phyloP scores from a whole-genome alignment of 768 basidiomycete species.

The Gelatoporia subvermispora region DNA sequence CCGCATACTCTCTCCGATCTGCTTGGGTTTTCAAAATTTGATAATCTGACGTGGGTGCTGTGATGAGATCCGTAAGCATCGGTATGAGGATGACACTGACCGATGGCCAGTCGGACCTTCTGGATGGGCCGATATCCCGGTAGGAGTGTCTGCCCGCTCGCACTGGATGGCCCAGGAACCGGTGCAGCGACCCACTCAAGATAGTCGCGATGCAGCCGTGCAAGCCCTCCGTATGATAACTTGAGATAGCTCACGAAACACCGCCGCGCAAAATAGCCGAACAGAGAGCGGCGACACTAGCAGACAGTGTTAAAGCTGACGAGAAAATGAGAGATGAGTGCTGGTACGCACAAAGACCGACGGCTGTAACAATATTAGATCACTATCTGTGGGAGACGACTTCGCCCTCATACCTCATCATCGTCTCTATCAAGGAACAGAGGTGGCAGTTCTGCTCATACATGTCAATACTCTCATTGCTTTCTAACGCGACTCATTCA shows the following conservation, averaged over 20 bases:
- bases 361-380: background rate
- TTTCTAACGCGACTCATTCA: background rate
- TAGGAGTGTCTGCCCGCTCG: background rate
- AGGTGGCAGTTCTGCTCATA: background rate
- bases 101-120: constrained; percentile 49
- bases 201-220: constrained; percentile 63
- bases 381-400: constrained; percentile 6
- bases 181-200: constrained; percentile 45
- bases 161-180: constrained; percentile 34
- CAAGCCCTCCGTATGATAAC: constrained; percentile 69
- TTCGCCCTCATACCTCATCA: constrained; percentile 39
- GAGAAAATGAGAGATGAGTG: background rate
- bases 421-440: constrained; percentile 57
- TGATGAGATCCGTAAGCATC: background rate
- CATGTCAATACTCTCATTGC: too few species aligned
- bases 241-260: constrained; percentile 73
- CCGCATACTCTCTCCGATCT: constrained; percentile 65
- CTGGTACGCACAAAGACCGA: constrained; percentile 10
- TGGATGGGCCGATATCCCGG: constrained; percentile 12
- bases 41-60: constrained; percentile 25
- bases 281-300: constrained; percentile 70
- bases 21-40: constrained; percentile 58
- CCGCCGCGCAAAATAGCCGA: constrained; percentile 78
- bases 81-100: constrained; percentile 18
- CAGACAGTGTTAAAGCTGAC: background rate